Conservation (phyloP, 345 rosid species). For the Gossypium bickii region DNA sequence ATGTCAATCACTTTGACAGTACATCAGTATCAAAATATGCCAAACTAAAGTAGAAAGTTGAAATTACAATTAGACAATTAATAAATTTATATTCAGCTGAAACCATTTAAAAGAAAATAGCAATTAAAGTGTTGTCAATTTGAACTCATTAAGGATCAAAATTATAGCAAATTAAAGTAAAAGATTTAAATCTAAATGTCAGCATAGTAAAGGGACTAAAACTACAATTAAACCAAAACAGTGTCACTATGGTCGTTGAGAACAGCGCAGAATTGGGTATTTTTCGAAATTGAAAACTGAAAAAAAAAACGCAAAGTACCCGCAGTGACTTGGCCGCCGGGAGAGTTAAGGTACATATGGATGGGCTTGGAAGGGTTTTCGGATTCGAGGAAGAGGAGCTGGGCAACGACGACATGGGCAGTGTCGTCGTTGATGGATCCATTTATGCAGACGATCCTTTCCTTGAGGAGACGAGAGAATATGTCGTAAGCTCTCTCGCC, state of each 20-base stretch:
- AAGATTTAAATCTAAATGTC: too few species aligned
- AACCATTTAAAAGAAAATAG: too few species aligned
- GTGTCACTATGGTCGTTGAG: neutral
- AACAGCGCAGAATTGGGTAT: neutral
- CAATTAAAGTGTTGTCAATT: too few species aligned
- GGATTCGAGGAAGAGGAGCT: slow-evolving; percentile 95
- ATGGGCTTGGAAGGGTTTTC: slow-evolving; percentile 97
- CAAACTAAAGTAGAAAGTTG: too few species aligned
- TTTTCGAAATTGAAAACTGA: neutral
- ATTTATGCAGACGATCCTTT: slow-evolving; percentile 89
- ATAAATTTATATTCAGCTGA: too few species aligned
- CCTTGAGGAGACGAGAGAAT: slow-evolving; percentile 88
- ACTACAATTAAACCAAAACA: too few species aligned
- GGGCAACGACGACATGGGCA: slow-evolving; percentile 93
- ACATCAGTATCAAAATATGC: too few species aligned
- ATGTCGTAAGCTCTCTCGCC: slow-evolving; percentile 98
- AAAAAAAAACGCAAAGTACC: slow-evolving; percentile 32
- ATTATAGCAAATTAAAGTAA: too few species aligned
- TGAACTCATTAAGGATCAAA: too few species aligned
- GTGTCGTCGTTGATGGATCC: slow-evolving; percentile 91
- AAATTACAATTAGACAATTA: too few species aligned
- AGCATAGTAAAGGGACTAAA: too few species aligned
- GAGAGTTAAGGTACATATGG: slow-evolving; percentile 95
- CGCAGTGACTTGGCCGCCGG: slow-evolving; percentile 97
- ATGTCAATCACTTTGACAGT: too few species aligned